phyloP scores from a whole-genome alignment of 1,139 yeast genomes.

The Kodamaea suecica region DNA sequence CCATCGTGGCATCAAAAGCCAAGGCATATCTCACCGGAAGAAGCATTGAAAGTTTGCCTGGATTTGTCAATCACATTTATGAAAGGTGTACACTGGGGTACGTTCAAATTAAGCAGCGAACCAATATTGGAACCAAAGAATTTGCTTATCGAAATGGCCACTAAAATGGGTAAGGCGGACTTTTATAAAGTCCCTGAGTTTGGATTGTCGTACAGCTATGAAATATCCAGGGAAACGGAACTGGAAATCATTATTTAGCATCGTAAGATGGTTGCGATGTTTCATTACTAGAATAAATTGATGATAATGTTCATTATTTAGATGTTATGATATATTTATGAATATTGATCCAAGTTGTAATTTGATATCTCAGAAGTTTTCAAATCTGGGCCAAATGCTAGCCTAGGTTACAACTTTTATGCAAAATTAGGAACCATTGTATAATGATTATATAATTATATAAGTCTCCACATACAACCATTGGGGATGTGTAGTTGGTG shows the following conservation, averaged over 20 bases:
- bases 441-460: no score
- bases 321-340: no score
- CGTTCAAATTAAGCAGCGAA: conserved; percentile 85
- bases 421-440: no score
- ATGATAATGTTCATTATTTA: no score
- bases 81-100: conserved; percentile 96
- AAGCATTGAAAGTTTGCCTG: conserved; percentile 64
- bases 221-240: conserved; percentile 17
- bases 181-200: conserved; percentile 38
- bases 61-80: conserved; percentile 60
- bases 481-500: no score
- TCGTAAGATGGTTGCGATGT: no score
- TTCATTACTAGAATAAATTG: no score
- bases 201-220: conserved; percentile 41
- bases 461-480: no score
- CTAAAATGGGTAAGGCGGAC: conserved; percentile 16
- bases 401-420: no score
- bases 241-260: neutral
- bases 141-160: conserved; percentile 26
- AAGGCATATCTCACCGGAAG: conserved; percentile 81
- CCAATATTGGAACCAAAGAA: conserved; percentile 79
- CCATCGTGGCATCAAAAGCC: conserved; percentile 95
- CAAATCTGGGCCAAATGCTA: no score
- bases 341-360: no score
- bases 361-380: no score